Evolutionary conservation across 257 asterid genomes (phyloP).

Genomic region (Ajuga chamaepitys): DNA sequence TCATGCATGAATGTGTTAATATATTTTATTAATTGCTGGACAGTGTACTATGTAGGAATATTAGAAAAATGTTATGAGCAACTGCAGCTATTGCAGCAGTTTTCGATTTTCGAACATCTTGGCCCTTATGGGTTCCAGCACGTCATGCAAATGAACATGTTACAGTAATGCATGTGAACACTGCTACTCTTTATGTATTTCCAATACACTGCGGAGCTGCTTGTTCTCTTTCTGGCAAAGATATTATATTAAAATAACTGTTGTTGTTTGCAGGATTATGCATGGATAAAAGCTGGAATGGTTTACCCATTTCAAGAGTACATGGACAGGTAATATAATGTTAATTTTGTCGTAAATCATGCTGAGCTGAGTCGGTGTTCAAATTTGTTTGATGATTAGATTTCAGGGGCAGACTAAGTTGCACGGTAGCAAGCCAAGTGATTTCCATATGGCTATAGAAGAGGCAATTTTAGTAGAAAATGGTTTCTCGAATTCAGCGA

Average conservation of each 20-base stretch:
- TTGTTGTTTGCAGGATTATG: slow-evolving; percentile 64
- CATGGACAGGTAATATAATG: slow-evolving; percentile 56
- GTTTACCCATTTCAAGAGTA: slow-evolving; percentile 78
- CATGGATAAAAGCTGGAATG: slow-evolving; percentile 95
- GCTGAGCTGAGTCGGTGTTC: background rate
- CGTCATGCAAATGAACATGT: background rate
- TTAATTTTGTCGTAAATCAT: slow-evolving; percentile 8
- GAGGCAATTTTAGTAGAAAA: slow-evolving; percentile 70
- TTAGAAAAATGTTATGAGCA: background rate
- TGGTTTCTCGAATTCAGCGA: slow-evolving; percentile 33
- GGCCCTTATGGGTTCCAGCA: background rate
- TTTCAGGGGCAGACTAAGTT: slow-evolving; percentile 91
- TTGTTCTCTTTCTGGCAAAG: slow-evolving; percentile 3
- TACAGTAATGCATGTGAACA: slow-evolving; percentile 3
- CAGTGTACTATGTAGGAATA: background rate
- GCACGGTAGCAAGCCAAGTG: slow-evolving; percentile 81
- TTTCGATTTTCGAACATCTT: background rate
- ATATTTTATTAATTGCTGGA: background rate
- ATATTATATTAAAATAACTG: background rate
- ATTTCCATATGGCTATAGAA: slow-evolving; percentile 72
- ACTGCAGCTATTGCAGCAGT: background rate
- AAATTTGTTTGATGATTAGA: slow-evolving; percentile 34
- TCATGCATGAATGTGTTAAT: slow-evolving; percentile 4
- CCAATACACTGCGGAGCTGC: background rate
- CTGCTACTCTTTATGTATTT: background rate